Percentiles rank a stretch among this genome's conserved stretches.
These are phyloP conservation scores for Magnusiomyces suaveolens DNA, from an alignment of 1,139 yeast genomes.

Conservation along the genomic window DNA sequence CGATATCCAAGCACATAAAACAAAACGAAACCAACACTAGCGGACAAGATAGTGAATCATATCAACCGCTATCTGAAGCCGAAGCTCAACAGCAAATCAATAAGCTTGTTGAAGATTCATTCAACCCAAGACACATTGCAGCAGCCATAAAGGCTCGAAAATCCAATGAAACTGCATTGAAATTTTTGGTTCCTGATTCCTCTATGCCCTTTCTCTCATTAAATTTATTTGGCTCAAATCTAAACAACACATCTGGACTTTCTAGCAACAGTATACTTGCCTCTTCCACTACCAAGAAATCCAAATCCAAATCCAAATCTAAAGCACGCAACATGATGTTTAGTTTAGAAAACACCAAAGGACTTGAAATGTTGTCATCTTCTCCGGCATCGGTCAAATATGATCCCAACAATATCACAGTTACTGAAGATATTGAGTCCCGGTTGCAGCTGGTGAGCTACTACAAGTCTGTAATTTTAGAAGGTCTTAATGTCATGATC, in stretches of 20 bases:
- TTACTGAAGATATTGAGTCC: constrained; percentile 53
- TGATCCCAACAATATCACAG: constrained; percentile 26
- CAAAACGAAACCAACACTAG: neutral
- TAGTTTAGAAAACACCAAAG: neutral
- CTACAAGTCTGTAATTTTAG: constrained; percentile 33
- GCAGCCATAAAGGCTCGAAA: neutral
- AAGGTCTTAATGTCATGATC: constrained; percentile 44
- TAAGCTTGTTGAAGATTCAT: neutral
- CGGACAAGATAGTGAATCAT: neutral
- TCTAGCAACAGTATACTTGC: neutral
- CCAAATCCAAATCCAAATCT: neutral
- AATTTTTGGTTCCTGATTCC: constrained; percentile 11
- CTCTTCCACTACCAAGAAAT: neutral
- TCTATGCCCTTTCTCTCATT: constrained; percentile 13
- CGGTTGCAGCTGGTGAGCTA: constrained; percentile 30
- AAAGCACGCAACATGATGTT: neutral
- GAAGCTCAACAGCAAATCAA: neutral
- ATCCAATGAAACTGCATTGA: neutral
- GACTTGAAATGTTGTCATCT: neutral
- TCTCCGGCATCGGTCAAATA: neutral
- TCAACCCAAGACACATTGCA: neutral
- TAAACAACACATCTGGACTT: neutral
- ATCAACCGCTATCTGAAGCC: neutral
- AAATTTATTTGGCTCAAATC: constrained; percentile 3
- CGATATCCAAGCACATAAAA: no score